Percentiles rank a stretch among this genome's conserved stretches.
Conservation (phyloP, 2,329 filamentous ascomycete genomes). For the Aspergillus aculeatus region DNA sequence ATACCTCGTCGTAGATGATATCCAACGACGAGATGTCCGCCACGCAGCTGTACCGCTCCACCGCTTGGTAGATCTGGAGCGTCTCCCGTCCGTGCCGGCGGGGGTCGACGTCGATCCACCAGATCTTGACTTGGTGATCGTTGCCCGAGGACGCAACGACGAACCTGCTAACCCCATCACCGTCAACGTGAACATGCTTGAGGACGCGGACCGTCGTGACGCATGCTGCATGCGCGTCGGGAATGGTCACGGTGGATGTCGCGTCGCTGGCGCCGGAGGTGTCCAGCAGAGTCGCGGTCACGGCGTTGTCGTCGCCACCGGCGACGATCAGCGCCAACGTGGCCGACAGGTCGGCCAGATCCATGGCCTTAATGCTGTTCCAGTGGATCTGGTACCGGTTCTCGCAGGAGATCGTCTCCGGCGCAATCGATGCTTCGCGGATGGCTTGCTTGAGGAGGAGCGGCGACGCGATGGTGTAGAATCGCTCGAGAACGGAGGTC, state of each 20-base stretch:
- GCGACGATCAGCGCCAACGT: conserved; percentile 61
- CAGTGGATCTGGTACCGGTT: conserved; percentile 64
- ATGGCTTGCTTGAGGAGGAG: conserved; percentile 22
- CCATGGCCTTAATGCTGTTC: conserved; percentile 68
- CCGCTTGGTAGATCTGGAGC: conserved; percentile 25
- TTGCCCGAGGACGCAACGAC: conserved; percentile 43
- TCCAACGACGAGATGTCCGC: conserved; percentile 57
- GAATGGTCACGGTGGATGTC: conserved; percentile 36
- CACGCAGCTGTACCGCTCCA: conserved; percentile 48
- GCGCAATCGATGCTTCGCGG: conserved; percentile 22
- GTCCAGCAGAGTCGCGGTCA: conserved; percentile 58
- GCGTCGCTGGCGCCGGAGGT: conserved; percentile 15
- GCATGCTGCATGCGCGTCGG: conserved; percentile 47
- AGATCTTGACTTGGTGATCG: conserved; percentile 49
- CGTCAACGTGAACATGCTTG: conserved; percentile 3
- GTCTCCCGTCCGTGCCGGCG: conserved; percentile 17
- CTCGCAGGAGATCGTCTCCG: conserved; percentile 33
- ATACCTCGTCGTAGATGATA: conserved; percentile 25
- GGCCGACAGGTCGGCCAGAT: conserved; percentile 31
- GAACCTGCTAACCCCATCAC: conserved; percentile 15
- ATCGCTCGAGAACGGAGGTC: conserved; percentile 27
- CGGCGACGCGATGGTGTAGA: conserved; percentile 25
- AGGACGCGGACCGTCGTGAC: conserved; percentile 42
- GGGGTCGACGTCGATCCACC: conserved; percentile 36
- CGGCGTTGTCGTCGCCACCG: conserved; percentile 83